Evolutionary conservation across 2,329 filamentous ascomycete genomes (phyloP).

Genomic region (Grosmannia clavigera): DNA sequence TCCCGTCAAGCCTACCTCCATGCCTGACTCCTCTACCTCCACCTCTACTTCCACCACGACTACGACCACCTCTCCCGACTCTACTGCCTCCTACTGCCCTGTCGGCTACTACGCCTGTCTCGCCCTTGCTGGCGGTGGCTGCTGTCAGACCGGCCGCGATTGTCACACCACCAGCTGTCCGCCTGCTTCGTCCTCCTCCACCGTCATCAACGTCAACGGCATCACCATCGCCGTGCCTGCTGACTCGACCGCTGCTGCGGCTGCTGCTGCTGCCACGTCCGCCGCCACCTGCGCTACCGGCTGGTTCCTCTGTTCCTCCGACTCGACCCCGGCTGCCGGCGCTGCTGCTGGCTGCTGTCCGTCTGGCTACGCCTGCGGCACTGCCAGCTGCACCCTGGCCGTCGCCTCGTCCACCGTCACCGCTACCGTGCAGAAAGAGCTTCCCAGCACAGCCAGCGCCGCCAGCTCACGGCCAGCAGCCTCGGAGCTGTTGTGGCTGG

Average conservation of each 20-base stretch:
- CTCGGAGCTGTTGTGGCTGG: background rate
- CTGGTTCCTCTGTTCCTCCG: conserved; percentile 60
- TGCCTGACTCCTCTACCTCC: conserved; percentile 7
- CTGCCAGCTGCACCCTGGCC: conserved; percentile 53
- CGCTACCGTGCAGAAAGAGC: conserved; percentile 42
- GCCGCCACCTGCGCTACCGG: conserved; percentile 55
- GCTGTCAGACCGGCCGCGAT: conserved; percentile 77
- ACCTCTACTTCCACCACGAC: conserved; percentile 22
- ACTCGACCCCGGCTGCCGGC: conserved; percentile 43
- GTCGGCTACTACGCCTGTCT: conserved; percentile 87
- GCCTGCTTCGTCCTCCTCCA: conserved; percentile 42
- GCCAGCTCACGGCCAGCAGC: background rate
- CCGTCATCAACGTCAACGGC: conserved; percentile 45
- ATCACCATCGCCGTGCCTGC: conserved; percentile 58
- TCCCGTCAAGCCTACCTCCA: conserved; percentile 21
- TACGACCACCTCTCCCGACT: conserved; percentile 23
- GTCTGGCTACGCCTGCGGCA: conserved; percentile 59
- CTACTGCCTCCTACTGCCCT: conserved; percentile 48
- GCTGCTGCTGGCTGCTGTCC: conserved; percentile 75
- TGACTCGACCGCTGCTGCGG: conserved; percentile 14
- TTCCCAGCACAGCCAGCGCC: conserved; percentile 20
- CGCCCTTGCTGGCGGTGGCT: conserved; percentile 70
- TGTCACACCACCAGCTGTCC: conserved; percentile 76
- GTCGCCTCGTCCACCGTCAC: conserved; percentile 32
- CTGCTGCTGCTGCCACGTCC: conserved; percentile 28